These are phyloP conservation scores for Neurospora africana DNA, from an alignment of 495 filamentous ascomycete species.

Conservation along the genomic window DNA sequence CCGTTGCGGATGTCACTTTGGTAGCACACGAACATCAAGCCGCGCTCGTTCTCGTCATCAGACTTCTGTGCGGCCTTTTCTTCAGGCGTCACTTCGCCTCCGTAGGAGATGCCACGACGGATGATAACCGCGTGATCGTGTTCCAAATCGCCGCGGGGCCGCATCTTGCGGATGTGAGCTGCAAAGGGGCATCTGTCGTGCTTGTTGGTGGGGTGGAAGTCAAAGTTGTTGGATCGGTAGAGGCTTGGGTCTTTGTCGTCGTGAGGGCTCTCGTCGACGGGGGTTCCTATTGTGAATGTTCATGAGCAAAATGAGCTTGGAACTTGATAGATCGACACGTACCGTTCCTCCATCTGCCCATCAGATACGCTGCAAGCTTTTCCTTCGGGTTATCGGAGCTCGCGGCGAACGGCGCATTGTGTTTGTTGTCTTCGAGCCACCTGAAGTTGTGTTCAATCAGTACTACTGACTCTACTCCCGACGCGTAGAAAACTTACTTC, in stretches of 20 bases:
- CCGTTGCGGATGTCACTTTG: not conserved
- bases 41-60: not conserved
- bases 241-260: not conserved
- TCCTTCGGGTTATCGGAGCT: not conserved
- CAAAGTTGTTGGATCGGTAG: not conserved
- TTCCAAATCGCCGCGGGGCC: not conserved
- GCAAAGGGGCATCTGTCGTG: not conserved
- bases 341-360: conserved; percentile 1
- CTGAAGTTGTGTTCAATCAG: not conserved
- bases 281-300: not conserved
- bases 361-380: not conserved
- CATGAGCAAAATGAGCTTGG: not conserved
- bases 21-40: conserved; percentile 3
- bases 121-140: not conserved
- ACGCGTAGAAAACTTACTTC: not conserved
- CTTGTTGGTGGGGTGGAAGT: not conserved
- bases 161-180: conserved; percentile 2
- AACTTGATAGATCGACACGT: not conserved
- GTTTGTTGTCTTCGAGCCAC: not conserved
- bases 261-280: not conserved
- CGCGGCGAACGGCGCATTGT: not conserved
- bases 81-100: not conserved
- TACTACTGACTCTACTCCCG: not conserved
- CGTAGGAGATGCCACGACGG: conserved; percentile 1
- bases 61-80: not conserved